These are phyloP conservation scores for Chlamydomonas sphaeroides DNA, from an alignment of 139 green algal species.

Conservation along the genomic window DNA sequence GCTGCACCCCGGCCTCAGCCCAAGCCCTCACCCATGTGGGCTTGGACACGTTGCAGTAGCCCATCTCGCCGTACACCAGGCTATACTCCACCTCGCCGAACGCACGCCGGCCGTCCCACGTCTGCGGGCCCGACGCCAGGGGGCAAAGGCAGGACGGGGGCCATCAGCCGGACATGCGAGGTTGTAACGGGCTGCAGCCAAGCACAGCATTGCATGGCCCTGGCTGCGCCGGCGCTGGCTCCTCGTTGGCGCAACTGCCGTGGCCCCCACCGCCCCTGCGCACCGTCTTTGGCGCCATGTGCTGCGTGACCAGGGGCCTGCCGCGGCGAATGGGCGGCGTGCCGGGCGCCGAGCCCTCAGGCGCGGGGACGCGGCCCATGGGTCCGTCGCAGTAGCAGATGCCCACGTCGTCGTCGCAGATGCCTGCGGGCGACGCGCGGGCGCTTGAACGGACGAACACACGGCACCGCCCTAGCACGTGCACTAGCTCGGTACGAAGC, in stretches of 20 bases:
- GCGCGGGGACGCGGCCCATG: conserved; percentile 46
- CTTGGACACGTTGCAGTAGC: conserved; percentile 38
- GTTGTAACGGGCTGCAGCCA: too few species aligned
- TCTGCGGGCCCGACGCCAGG: not conserved
- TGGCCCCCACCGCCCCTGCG: too few species aligned
- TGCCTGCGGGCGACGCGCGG: conserved; percentile 23
- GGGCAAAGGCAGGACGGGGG: too few species aligned
- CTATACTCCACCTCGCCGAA: conserved; percentile 17
- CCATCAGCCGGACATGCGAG: too few species aligned
- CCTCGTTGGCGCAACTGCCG: too few species aligned
- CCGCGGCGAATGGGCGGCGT: conserved; percentile 46
- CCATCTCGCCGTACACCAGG: conserved; percentile 18
- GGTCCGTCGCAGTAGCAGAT: conserved; percentile 58
- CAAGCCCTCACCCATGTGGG: too few species aligned
- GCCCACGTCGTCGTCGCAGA: conserved; percentile 61
- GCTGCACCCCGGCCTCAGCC: conserved; percentile 30
- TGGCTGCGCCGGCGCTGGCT: too few species aligned
- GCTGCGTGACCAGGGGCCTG: conserved; percentile 26
- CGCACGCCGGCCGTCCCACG: not conserved
- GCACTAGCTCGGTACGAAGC: too few species aligned
- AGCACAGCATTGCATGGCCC: too few species aligned
- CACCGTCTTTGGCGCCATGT: not conserved
- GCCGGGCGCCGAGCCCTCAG: conserved; percentile 36
- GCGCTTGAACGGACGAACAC: too few species aligned
- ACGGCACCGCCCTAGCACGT: too few species aligned